Evolutionary conservation across 306 rosid species (phyloP).

Genomic region (Castanea crenata): DNA sequence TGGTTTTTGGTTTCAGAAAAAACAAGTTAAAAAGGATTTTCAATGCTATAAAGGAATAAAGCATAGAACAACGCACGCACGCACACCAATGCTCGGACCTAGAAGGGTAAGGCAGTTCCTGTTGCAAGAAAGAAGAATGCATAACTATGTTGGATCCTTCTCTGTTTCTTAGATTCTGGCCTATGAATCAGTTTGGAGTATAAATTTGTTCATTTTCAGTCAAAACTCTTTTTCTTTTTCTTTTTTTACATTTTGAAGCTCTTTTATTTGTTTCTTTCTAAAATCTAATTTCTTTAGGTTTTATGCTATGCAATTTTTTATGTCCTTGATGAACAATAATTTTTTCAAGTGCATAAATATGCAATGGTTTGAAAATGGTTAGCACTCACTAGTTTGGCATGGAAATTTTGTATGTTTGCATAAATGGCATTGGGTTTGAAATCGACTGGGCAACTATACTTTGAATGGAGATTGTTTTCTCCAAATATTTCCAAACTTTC

Average conservation of each 20-base stretch:
- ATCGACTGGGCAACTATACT: too few relatives aligned
- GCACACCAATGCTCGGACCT: constrained; percentile 56
- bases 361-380: background rate
- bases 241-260: background rate
- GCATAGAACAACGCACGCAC: constrained; percentile 55
- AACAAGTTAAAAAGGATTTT: constrained; percentile 43
- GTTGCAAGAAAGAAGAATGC: constrained; percentile 16
- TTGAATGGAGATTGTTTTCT: too few relatives aligned
- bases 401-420: too few relatives aligned
- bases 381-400: background rate
- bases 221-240: background rate
- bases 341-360: background rate
- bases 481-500: too few relatives aligned
- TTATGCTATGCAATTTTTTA: background rate
- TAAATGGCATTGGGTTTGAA: too few relatives aligned
- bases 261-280: background rate
- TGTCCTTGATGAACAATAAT: background rate
- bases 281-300: background rate
- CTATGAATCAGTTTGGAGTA: background rate
- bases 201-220: background rate
- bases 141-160: background rate
- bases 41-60: constrained; percentile 59
- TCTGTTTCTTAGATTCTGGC: background rate
- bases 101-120: constrained; percentile 36
- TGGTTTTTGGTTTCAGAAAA: constrained; percentile 25